Evolutionary conservation across 1,284 basidiomycete genomes (phyloP), one percentile per base, ranked within the genome.

Genomic region (Malassezia japonica): DNA sequence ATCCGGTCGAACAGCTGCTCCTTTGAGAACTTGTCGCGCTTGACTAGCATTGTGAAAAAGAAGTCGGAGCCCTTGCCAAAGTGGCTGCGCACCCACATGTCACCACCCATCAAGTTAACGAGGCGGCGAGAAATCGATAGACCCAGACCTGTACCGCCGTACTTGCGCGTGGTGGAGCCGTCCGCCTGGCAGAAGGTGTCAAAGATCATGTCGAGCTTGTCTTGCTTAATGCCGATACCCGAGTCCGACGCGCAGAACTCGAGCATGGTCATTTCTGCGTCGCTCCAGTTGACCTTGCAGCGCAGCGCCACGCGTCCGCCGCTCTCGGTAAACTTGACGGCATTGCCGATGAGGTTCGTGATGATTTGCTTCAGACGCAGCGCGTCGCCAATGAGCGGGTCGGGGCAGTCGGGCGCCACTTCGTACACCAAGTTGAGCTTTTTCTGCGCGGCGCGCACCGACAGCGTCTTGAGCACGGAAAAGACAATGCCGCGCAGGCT

Each of bases 181-280:
- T 98, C 94, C 0, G 94, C 94, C 73, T 98, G 94, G 65, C 89
- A 91, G 77, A 99, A 99, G 4, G 94, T 98, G 74, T 99, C 92
- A 75, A 98, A 99, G 72, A 99, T 99, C 72, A 98, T 79, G 69
- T 92, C 92, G 56, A 98, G 77, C 78, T 98, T 98, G 75, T 98
- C 94, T 74, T 91, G 90, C 64, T 94, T 91, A 75, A 99, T 98
- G 56, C 94, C 94, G 67, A 99, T 99, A 60, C 94, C 94, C 1
- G 91, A 95, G 74, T 98, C 94, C 46, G 84, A 85, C 12, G 98
- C 92, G 70, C 91, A 95, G 78, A 99, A 95, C 76, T 96, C 89
- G 27, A 99, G 78, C 46, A 88, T 87, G 84, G 63, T 81, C 78
- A 64, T 86, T 81, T 61, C 86, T 82, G 64, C 84, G 80, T 69